phyloP scores from a whole-genome alignment of 805 yeast species.

The Nakazawaea holstii region DNA sequence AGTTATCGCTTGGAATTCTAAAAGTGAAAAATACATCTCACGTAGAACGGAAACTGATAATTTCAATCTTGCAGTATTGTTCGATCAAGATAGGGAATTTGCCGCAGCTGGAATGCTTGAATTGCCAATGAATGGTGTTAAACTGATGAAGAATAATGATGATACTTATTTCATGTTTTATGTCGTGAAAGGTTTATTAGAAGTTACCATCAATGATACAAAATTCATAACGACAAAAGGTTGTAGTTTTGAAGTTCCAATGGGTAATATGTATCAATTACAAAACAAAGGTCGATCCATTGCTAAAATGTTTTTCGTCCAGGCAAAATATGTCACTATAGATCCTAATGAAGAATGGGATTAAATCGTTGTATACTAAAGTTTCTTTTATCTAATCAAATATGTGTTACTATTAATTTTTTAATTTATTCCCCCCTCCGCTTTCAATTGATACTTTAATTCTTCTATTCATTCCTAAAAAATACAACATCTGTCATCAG shows the following conservation, averaged over 20 bases:
- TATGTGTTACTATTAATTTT: too few species aligned
- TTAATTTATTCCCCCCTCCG: not conserved
- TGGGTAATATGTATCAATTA: conserved; percentile 67
- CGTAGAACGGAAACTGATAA: conserved; percentile 40
- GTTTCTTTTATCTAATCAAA: not conserved
- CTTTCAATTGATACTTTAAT: too few species aligned
- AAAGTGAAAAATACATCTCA: conserved; percentile 39
- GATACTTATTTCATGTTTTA: conserved; percentile 70
- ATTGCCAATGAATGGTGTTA: conserved; percentile 56
- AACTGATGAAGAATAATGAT: conserved; percentile 55
- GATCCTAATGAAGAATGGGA: conserved; percentile 19
- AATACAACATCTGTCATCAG: too few species aligned
- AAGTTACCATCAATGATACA: conserved; percentile 56
- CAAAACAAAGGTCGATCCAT: conserved; percentile 52
- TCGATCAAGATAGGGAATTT: conserved; percentile 54
- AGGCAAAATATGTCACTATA: conserved; percentile 42
- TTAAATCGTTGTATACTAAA: not conserved
- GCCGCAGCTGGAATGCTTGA: conserved; percentile 73
- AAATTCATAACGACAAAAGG: conserved; percentile 63
- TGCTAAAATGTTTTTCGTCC: conserved; percentile 72
- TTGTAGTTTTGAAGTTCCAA: conserved; percentile 77
- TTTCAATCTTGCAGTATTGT: conserved; percentile 59
- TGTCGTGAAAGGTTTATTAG: conserved; percentile 65
- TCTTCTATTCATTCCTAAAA: too few species aligned
- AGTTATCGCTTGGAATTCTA: conserved; percentile 63